Evolutionary conservation across 768 basidiomycete species (phyloP), one percentile per base, ranked within the genome.

Genomic region (Russula sp.): DNA sequence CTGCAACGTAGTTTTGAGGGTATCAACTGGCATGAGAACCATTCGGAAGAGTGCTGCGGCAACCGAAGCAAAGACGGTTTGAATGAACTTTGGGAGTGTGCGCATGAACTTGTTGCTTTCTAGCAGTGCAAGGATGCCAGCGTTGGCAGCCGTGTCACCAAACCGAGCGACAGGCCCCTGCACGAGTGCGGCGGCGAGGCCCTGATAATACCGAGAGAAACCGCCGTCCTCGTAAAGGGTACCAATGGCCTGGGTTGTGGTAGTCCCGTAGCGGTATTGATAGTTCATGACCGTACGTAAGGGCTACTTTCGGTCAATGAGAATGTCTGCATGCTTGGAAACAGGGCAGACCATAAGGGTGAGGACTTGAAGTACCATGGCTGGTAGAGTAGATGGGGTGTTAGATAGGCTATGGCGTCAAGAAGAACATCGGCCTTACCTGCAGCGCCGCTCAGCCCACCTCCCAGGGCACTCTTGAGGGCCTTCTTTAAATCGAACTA

Each of bases 221-320:
- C 92, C 91, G 14, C 94, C 93, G 63, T 94, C 88, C 2, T 74
- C 75, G 71, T 88, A 88, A 18, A 95, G 84, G 3, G 83, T 91
- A 53, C 74, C 73, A 61, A 80, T 82, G 13, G 90, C 87, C 44
- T 80, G 75, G 0, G 84, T 84, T 6, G 85, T 85, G 1, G 84
- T 82, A 2, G 87, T 88, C n/a, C 94, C 94, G 71, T 85, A 94
- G 57, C 88, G 84, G 73, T 94, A 94, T 76, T 94, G 93, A 71
- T 91, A 97, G 78, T 98, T 98, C 96, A 98, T 98, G 59, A 94
- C 81, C 2, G 95, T 97, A n/a, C 93, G 84, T n/a, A 96, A 74
- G 6, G 93, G 94, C 88, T 88, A 58, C 13, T 48, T 11, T 44
- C 2, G 4, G 55, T 55, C 32, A 34, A n/a, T 42, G n/a, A 31